These are phyloP conservation scores for Stenogyne calaminthoides DNA, from an alignment of 305 asterid genomes.

Conservation along the genomic window DNA sequence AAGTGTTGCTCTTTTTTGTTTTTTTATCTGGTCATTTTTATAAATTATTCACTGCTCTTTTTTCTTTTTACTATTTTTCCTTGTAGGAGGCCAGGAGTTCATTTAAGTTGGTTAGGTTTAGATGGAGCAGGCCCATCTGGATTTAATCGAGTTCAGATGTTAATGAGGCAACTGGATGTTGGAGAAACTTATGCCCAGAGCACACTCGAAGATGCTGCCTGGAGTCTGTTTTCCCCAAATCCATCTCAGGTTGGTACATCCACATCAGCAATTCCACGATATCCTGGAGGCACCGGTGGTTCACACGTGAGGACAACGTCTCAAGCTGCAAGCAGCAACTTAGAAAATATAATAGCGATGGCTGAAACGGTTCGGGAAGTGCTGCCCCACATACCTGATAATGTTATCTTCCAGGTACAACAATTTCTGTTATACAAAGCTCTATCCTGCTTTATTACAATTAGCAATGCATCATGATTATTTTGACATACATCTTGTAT, in stretches of 20 bases:
- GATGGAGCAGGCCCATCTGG: conserved; percentile 88
- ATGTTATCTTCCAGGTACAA: conserved; percentile 69
- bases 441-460: neutral
- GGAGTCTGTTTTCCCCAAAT: conserved; percentile 74
- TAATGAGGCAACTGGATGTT: conserved; percentile 92
- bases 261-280: conserved; percentile 42
- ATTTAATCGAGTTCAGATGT: conserved; percentile 81
- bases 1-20: neutral
- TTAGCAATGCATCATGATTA: conserved; percentile 12
- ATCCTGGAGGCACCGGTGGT: conserved; percentile 47
- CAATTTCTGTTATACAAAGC: neutral
- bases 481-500: neutral
- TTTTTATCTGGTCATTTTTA: neutral
- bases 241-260: conserved; percentile 78
- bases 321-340: conserved; percentile 41
- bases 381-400: conserved; percentile 79
- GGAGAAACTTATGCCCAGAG: conserved; percentile 83
- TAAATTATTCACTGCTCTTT: neutral
- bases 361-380: conserved; percentile 84
- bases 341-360: conserved; percentile 64
- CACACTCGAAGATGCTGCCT: conserved; percentile 73
- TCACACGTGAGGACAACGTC: conserved; percentile 54
- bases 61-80: neutral
- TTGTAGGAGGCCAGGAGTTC: conserved; percentile 57
- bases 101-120: conserved; percentile 72